phyloP scores from a whole-genome alignment of 352 stramenopile species.

The Blastocystis sp. region DNA sequence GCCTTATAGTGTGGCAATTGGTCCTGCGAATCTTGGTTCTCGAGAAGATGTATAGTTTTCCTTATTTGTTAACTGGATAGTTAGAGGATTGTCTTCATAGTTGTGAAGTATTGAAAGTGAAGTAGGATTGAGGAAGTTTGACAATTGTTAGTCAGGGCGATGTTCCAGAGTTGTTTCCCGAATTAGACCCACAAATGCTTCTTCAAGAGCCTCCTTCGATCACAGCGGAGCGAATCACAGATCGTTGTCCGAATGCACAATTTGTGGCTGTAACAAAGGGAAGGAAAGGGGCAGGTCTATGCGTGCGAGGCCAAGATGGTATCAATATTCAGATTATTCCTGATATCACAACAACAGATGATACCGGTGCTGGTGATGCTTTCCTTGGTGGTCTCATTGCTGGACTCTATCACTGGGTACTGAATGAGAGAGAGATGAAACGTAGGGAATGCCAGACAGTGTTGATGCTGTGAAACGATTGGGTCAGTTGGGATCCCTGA shows the following conservation, averaged over 20 bases:
- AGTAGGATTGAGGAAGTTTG: neutral
- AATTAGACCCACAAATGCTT: conserved; percentile 61
- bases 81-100: conserved; percentile 25
- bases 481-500: conserved; percentile 53
- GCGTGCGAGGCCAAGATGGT: conserved; percentile 49
- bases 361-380: conserved; percentile 63
- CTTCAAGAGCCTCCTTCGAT: conserved; percentile 44
- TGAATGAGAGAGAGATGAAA: neutral
- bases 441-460: conserved; percentile 48
- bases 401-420: conserved; percentile 56
- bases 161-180: conserved; percentile 51
- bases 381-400: conserved; percentile 64
- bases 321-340: conserved; percentile 59
- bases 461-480: conserved; percentile 34
- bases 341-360: conserved; percentile 61
- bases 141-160: conserved; percentile 37
- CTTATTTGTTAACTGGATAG: neutral
- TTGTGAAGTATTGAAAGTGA: conserved; percentile 58
- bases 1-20: conserved; percentile 58
- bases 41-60: conserved; percentile 10
- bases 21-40: conserved; percentile 61
- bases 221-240: conserved; percentile 41
- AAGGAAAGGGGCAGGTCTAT: conserved; percentile 28
- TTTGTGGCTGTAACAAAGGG: conserved; percentile 63
- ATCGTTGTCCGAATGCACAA: conserved; percentile 46